Conservation (phyloP, 106 monocot species). For the Narthecium ossifragum region DNA sequence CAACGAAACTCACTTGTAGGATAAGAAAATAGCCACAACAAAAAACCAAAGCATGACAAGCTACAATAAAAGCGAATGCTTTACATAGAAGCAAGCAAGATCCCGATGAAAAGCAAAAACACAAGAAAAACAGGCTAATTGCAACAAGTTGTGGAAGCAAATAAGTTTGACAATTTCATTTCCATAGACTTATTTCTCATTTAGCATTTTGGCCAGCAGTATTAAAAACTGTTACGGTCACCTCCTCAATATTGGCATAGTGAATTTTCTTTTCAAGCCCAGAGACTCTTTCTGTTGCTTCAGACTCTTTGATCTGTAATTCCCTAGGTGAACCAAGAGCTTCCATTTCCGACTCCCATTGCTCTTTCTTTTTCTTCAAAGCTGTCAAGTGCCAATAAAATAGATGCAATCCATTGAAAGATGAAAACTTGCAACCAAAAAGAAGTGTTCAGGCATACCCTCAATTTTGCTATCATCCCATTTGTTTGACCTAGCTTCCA, state of each 20-base stretch:
- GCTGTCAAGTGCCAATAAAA: conserved; percentile 28
- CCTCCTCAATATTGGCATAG: conserved; percentile 77
- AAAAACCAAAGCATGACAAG: neutral
- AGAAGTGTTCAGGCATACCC: conserved; percentile 26
- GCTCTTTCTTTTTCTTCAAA: conserved; percentile 73
- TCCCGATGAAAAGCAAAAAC: neutral
- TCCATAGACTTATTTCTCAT: neutral
- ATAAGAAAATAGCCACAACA: neutral
- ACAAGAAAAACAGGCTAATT: neutral
- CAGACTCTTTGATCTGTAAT: conserved; percentile 77
- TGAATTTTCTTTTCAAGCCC: conserved; percentile 89
- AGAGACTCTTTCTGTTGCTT: conserved; percentile 64
- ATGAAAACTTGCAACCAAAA: conserved; percentile 2
- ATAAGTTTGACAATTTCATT: too few relatives aligned
- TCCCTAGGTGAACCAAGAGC: conserved; percentile 73
- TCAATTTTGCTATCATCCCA: conserved; percentile 89
- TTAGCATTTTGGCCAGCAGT: neutral
- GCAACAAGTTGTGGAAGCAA: neutral
- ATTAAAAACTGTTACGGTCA: conserved; percentile 11
- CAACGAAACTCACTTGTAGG: too few relatives aligned
- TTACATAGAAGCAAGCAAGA: neutral
- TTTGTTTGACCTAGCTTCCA: conserved; percentile 99
- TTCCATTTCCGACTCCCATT: conserved; percentile 77
- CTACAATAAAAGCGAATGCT: neutral
- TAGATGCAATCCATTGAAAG: conserved; percentile 7